Percentiles rank a stretch among this genome's conserved stretches.
Evolutionary conservation across 352 stramenopile species (phyloP).

Genomic region (Globisporangium acanthophoron): DNA sequence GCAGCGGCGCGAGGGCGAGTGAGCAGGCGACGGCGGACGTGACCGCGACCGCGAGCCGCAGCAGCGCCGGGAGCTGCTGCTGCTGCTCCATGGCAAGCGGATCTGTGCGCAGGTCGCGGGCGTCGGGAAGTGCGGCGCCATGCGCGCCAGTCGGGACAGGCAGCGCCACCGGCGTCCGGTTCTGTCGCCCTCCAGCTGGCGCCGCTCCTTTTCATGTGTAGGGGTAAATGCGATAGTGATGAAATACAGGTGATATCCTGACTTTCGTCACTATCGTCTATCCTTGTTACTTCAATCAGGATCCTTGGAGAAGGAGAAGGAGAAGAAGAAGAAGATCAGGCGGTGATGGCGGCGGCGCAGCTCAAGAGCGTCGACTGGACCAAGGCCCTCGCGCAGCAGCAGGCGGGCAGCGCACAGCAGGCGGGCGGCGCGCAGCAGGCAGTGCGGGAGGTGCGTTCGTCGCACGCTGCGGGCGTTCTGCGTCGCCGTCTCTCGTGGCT

Average conservation of each 20-base stretch:
- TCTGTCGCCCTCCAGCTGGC: background rate
- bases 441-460: constrained; percentile 6
- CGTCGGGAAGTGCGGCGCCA: constrained; percentile 8
- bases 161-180: constrained; percentile 1
- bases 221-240: background rate
- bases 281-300: background rate
- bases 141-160: background rate
- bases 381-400: constrained; percentile 8
- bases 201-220: background rate
- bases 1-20: constrained; percentile 35
- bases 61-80: constrained; percentile 10
- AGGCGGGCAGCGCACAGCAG: constrained; percentile 13
- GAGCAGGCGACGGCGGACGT: constrained; percentile 26
- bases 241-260: background rate
- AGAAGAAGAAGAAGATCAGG: too few species aligned
- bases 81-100: constrained; percentile 13
- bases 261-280: background rate
- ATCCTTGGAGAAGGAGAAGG: background rate
- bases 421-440: constrained; percentile 12
- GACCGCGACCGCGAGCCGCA: constrained; percentile 28
- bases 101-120: background rate
- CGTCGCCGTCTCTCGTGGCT: background rate
- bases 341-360: background rate
- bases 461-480: background rate
- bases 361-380: constrained; percentile 23